Base-by-base conservation (phyloP, 2,329 filamentous ascomycete genomes). In the Clarireedia paspali region DNA sequence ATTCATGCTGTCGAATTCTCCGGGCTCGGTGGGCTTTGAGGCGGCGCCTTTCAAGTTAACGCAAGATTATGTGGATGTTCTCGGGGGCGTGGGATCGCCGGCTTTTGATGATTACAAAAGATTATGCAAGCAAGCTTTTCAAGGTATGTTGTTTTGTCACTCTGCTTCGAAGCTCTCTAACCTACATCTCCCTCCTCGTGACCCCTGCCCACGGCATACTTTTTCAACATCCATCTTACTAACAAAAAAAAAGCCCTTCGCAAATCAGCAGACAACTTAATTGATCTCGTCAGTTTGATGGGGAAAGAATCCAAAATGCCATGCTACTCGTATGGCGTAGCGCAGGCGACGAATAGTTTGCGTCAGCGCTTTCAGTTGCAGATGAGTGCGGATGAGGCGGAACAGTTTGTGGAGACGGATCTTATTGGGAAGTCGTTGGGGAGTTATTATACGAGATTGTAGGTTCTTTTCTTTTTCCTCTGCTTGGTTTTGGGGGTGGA, bases 1-100 rank as follows among this genome's bases (percentile, higher is more conserved):
- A 55, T 94, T 94, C 70, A 92, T 94, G 87, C 76, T 94, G 36
- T 91, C 87, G 47, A 94, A 94, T 70, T 91, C 88, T 1, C 89
- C 89, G 0, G 89, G 89, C 0, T 87, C 84, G 7, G 88, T 94
- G 67, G 88, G 88, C 2, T 94, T 94, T 65, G 89, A 94, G 72
- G 89, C 89, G 14, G 89, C 89, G 4, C 89, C 89, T 1, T 94
- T 94, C 72, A 94, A 94, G 74, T 76, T 94, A 26, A 91, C 89
- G 1, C 83, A 91, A 61, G 89, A 94, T 67, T 94, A 94, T 67
- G 85, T 94, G 40, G 89, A 94, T 63, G 87, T 94, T 6, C 74
- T 94, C 30, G 89, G 89, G 17, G 89, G 89, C 1, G 70, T 88
- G 5, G 82, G 81, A 4, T 86, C 85, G 1, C 76, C 80, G 3